Base-by-base conservation (phyloP, 2,329 filamentous ascomycete genomes). In the Eutypa lata region DNA sequence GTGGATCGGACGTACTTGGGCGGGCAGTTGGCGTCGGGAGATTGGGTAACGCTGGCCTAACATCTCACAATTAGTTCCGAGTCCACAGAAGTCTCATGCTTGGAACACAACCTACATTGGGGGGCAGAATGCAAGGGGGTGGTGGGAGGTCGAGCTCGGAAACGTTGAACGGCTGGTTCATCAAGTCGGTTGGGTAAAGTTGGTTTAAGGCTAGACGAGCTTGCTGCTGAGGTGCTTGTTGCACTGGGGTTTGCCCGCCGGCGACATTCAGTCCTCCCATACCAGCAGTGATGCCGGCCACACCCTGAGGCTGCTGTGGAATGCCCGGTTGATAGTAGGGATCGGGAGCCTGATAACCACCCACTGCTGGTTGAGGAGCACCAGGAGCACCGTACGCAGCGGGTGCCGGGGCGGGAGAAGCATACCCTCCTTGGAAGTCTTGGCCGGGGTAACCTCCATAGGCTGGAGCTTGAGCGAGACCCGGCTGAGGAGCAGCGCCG, bases 1-100 rank as follows among this genome's bases (percentile, higher is more conserved):
- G 94, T 97, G 19, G 94, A 97, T 62, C 94, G 90, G 59, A 97
- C 87, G 70, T 95, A 99, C 78, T 95, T 95, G 22, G 92, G 83
- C 51, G 91, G 85, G 76, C 92, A 96, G 74, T 97, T 99, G 56
- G 94, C 87, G 68, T 89, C 80, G 45, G 91, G 90, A 44, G 94
- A 97, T 53, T 91, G 89, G 21, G 93, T 97, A 52, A 96, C 90
- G 68, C 90, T 94, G 49, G 89, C 86, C 91, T 95, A 21, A 60
- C 51, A 53, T 51, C 42, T 60, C 57, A 19, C 51, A 50, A 59
- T 82, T 63, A 83, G 77, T 56, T 46, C 52, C 48, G 33, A 19
- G 6, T 14, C 43, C 21, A 16, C 38, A 7, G 37, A 14, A 21
- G 31, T 7, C 18, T 7, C n/a, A 21, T 7, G 42, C 5, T 18